These are phyloP conservation scores for Rhodamnia rubescens DNA, from an alignment of 345 rosid genomes.

Conservation along the genomic window DNA sequence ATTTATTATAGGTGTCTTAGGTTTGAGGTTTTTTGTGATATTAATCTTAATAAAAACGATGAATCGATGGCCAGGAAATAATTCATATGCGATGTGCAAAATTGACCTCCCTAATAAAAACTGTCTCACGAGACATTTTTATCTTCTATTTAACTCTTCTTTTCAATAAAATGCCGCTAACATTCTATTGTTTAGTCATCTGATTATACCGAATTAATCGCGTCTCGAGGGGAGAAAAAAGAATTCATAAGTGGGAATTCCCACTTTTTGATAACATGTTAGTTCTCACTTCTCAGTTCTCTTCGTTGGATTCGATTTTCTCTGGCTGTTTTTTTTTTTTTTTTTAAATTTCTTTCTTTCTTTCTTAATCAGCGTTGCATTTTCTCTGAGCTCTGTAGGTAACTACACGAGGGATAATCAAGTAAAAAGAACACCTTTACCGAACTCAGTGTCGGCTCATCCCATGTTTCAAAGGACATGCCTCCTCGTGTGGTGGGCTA, in stretches of 20 bases:
- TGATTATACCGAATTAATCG: not conserved
- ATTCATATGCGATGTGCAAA: not conserved
- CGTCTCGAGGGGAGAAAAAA: not conserved
- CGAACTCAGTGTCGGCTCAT: not conserved
- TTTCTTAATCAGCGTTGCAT: not conserved
- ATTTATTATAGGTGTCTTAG: too few relatives aligned
- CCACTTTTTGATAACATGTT: not conserved
- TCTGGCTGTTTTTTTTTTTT: too few relatives aligned
- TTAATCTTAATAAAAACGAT: too few relatives aligned
- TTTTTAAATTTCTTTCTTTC: too few relatives aligned
- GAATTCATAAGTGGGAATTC: not conserved
- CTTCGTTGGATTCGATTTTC: not conserved
- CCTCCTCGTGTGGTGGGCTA: not conserved
- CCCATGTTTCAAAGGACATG: not conserved
- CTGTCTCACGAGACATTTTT: too few relatives aligned
- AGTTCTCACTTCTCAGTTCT: not conserved
- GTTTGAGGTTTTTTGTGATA: too few relatives aligned
- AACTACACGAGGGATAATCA: not conserved
- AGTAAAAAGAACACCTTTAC: not conserved
- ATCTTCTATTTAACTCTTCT: too few relatives aligned
- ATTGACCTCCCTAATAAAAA: too few relatives aligned
- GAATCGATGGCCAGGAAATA: not conserved
- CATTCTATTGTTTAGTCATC: not conserved
- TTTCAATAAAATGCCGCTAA: too few relatives aligned
- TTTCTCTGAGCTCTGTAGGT: not conserved